Percentiles rank a stretch among this genome's conserved stretches.
Evolutionary conservation across 2,329 filamentous ascomycete species (phyloP).

Genomic region (Ciborinia camelliae): DNA sequence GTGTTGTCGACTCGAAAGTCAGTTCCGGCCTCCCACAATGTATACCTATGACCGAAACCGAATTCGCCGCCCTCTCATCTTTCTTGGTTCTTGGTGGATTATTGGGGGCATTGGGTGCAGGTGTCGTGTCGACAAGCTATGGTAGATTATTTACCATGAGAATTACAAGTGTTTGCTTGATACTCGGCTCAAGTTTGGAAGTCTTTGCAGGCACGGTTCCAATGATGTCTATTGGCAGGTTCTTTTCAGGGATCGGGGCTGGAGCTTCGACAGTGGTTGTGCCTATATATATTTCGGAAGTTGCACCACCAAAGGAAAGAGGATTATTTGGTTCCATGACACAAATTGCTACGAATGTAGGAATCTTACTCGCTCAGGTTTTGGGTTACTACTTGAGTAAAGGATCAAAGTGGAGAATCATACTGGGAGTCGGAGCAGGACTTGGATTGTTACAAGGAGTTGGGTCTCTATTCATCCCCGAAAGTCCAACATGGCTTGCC

Average conservation of each 20-base stretch:
- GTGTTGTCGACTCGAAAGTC: conserved; percentile 39
- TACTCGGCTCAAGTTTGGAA: conserved; percentile 72
- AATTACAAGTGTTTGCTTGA: conserved; percentile 71
- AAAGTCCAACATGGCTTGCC: conserved; percentile 86
- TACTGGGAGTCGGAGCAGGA: conserved; percentile 68
- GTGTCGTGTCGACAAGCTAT: conserved; percentile 71
- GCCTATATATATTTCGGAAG: conserved; percentile 90
- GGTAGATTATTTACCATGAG: conserved; percentile 77
- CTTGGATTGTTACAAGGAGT: conserved; percentile 65
- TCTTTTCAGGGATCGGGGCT: conserved; percentile 78
- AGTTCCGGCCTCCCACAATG: conserved; percentile 62
- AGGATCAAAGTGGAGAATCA: conserved; percentile 76
- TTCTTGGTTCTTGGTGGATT: conserved; percentile 90
- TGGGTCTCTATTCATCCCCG: conserved; percentile 73
- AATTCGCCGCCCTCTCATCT: conserved; percentile 84
- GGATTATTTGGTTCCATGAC: conserved; percentile 84
- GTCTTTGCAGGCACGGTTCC: conserved; percentile 65
- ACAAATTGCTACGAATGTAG: conserved; percentile 89
- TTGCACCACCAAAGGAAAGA: conserved; percentile 69
- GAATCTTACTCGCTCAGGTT: conserved; percentile 78
- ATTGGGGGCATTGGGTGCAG: conserved; percentile 74
- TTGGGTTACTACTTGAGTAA: conserved; percentile 85
- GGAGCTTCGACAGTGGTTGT: conserved; percentile 90
- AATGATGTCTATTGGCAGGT: conserved; percentile 67
- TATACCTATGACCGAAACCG: conserved; percentile 78